These are phyloP conservation scores for Botrytis paeoniae DNA, from an alignment of 2,329 filamentous ascomycete species.

Conservation along the genomic window DNA sequence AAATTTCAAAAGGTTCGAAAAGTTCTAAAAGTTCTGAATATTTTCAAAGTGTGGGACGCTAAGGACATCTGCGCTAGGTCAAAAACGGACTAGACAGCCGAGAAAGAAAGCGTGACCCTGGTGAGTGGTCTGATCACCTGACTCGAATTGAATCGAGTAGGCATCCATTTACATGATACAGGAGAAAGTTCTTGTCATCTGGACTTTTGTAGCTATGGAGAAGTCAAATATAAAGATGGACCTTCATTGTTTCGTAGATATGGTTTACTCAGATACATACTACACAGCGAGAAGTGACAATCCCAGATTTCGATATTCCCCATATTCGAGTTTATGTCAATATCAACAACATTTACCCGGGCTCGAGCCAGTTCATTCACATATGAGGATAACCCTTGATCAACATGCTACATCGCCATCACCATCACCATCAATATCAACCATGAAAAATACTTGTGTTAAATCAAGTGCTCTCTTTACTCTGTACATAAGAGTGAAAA, in stretches of 20 bases:
- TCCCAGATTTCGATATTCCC: not conserved
- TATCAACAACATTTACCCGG: no score
- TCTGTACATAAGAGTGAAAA: not conserved
- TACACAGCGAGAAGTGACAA: not conserved
- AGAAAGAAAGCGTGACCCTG: not conserved
- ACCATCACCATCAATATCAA: not conserved
- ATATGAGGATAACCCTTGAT: not conserved
- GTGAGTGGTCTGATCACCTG: rapidly evolving
- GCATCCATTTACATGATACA: not conserved
- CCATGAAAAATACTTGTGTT: not conserved
- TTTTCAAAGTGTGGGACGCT: conserved; percentile 12
- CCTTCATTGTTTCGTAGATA: not conserved
- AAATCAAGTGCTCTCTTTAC: not conserved
- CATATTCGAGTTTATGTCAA: not conserved
- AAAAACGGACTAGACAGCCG: not conserved
- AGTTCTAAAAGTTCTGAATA: not conserved
- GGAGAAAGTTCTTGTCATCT: not conserved
- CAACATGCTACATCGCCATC: not conserved
- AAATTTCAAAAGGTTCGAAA: not conserved
- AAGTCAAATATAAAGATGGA: not conserved
- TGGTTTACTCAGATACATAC: not conserved
- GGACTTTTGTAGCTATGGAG: not conserved
- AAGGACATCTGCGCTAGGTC: not conserved
- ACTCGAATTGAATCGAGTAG: not conserved
- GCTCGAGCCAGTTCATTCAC: not conserved